Percentiles rank a stretch among this genome's conserved stretches.
These are phyloP conservation scores for Hypoxylon sp. DNA, from an alignment of 2,329 filamentous ascomycete genomes.

Conservation along the genomic window DNA sequence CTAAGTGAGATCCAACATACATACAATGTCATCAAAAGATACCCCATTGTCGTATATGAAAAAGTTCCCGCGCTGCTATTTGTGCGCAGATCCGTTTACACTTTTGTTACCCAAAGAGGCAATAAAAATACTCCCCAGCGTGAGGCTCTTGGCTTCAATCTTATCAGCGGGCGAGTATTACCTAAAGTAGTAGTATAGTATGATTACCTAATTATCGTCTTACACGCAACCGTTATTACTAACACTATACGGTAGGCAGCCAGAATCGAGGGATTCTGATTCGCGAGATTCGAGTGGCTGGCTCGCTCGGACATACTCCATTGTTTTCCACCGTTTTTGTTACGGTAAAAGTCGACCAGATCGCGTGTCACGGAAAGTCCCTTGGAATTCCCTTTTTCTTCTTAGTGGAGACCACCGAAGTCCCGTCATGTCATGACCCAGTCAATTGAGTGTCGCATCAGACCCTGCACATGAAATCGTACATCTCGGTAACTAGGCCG, in stretches of 20 bases:
- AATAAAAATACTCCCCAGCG: slow-evolving; percentile 6
- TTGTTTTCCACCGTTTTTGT: slow-evolving; percentile 20
- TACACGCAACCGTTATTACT: slow-evolving; percentile 27
- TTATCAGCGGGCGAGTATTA: slow-evolving; percentile 25
- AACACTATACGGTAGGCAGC: slow-evolving; percentile 12
- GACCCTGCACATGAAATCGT: slow-evolving; percentile 29
- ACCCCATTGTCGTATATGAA: slow-evolving; percentile 4
- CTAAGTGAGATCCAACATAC: slow-evolving; percentile 13
- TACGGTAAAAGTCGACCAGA: slow-evolving; percentile 28
- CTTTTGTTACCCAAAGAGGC: slow-evolving; percentile 6
- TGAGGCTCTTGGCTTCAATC: slow-evolving; percentile 25
- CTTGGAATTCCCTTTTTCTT: slow-evolving; percentile 37
- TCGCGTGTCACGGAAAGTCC: slow-evolving; percentile 32
- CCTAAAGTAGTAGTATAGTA: slow-evolving; percentile 17
- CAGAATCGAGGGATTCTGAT: slow-evolving; percentile 1
- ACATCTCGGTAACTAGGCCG: slow-evolving; percentile 39
- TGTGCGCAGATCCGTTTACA: slow-evolving; percentile 1
- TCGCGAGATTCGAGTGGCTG: slow-evolving; percentile 15
- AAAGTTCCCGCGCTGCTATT: not conserved
- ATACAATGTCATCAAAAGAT: slow-evolving; percentile 11
- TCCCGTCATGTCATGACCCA: slow-evolving; percentile 40
- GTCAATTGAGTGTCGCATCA: slow-evolving; percentile 26
- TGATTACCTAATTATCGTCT: slow-evolving; percentile 16
- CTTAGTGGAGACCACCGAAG: slow-evolving; percentile 23
- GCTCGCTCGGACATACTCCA: slow-evolving; percentile 25